Evolutionary conservation across 2,329 filamentous ascomycete genomes (phyloP).

Genomic region (Cyphellophora attinorum): DNA sequence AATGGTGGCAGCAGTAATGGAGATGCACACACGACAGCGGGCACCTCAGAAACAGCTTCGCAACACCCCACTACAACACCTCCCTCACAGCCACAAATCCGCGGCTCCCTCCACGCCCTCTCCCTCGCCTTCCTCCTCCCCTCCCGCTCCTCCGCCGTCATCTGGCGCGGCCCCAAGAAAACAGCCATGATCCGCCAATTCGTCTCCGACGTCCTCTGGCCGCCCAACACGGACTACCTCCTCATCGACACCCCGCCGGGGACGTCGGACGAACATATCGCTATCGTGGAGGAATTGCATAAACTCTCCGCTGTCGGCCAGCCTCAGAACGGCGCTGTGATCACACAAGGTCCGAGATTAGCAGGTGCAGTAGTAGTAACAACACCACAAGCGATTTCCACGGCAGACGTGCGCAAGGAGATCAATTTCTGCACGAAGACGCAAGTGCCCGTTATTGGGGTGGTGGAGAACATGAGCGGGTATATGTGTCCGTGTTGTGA

Average conservation of each 20-base stretch:
- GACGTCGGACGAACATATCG: conserved; percentile 95
- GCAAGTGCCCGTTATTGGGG: conserved; percentile 67
- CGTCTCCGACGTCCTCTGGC: conserved; percentile 82
- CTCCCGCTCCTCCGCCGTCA: conserved; percentile 77
- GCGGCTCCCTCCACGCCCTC: conserved; percentile 57
- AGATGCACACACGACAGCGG: not conserved
- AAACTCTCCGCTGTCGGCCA: conserved; percentile 24
- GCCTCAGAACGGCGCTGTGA: conserved; percentile 10
- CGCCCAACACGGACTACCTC: conserved; percentile 71
- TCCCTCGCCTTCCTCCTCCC: conserved; percentile 84
- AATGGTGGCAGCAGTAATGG: not conserved
- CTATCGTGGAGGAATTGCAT: conserved; percentile 76
- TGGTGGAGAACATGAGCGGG: conserved; percentile 84
- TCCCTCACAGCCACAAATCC: conserved; percentile 1
- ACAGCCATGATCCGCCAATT: conserved; percentile 99
- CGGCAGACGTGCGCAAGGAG: conserved; percentile 88
- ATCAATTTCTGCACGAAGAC: conserved; percentile 89
- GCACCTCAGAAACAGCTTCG: not conserved
- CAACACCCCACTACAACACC: conserved; percentile 1
- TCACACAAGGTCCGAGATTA: conserved; percentile 47
- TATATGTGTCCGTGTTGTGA: conserved; percentile 50
- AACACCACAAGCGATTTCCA: conserved; percentile 88
- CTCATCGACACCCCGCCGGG: conserved; percentile 94
- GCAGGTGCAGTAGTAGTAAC: conserved; percentile 89
- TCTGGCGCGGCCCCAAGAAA: conserved; percentile 97